phyloP scores from a whole-genome alignment of 2,329 filamentous ascomycete genomes.

The Aspergillus udagawae region DNA sequence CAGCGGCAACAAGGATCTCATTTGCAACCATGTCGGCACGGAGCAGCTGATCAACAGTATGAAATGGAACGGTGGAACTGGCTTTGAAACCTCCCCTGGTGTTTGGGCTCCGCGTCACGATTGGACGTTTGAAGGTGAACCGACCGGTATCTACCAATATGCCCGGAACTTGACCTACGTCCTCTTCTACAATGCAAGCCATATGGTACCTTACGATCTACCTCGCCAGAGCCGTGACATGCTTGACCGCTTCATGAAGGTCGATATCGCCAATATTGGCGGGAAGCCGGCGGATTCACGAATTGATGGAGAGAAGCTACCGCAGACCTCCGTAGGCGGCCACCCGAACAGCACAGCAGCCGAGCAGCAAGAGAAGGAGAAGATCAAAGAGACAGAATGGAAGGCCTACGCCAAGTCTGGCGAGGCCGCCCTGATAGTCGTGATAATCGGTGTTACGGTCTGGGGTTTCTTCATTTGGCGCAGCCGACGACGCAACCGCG shows the following conservation, averaged over 20 bases:
- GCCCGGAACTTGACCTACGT: constrained; percentile 95
- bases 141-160: constrained; percentile 88
- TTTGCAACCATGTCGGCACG: constrained; percentile 95
- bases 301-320: constrained; percentile 80
- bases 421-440: constrained; percentile 77
- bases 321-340: constrained; percentile 71
- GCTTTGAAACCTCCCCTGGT: constrained; percentile 82
- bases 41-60: constrained; percentile 87
- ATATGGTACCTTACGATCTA: constrained; percentile 97
- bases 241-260: constrained; percentile 92
- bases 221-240: constrained; percentile 85
- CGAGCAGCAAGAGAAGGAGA: constrained; percentile 65
- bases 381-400: constrained; percentile 82
- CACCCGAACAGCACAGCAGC: constrained; percentile 65
- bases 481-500: constrained; percentile 47
- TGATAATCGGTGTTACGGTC: constrained; percentile 65
- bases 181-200: constrained; percentile 88
- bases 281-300: constrained; percentile 72
- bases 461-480: constrained; percentile 72
- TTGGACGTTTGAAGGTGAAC: constrained; percentile 88
- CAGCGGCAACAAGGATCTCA: constrained; percentile 88
- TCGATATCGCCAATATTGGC: constrained; percentile 86
- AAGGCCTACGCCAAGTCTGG: constrained; percentile 83
- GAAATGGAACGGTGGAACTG: constrained; percentile 85
- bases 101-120: constrained; percentile 88